Percentiles rank a stretch among this genome's conserved stretches.
phyloP scores from a whole-genome alignment of 129 eudicot species.

The Tagetes erecta region DNA sequence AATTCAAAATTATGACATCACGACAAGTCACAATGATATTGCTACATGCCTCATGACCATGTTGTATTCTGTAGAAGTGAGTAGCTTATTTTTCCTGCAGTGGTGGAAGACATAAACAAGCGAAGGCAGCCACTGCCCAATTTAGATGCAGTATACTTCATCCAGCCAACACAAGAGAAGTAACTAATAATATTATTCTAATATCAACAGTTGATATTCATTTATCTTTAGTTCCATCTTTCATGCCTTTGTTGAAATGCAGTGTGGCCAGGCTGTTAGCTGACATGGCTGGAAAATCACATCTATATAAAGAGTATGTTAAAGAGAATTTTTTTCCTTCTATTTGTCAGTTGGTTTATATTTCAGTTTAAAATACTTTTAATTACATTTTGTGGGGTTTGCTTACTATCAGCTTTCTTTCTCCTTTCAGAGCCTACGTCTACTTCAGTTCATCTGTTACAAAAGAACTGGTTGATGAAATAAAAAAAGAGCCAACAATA shows the following conservation, averaged over 20 bases:
- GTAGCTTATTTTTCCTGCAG: constrained; percentile 44
- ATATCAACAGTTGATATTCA: constrained; percentile 6
- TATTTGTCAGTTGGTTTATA: background rate
- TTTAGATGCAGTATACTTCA: constrained; percentile 94
- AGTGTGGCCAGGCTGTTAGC: constrained; percentile 67
- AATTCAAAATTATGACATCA: constrained; percentile 12
- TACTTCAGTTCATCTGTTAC: constrained; percentile 81
- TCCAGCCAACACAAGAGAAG: constrained; percentile 96
- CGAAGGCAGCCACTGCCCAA: constrained; percentile 86
- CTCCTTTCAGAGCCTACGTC: constrained; percentile 68
- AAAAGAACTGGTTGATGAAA: constrained; percentile 59
- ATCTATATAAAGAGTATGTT: constrained; percentile 82
- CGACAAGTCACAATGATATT: constrained; percentile 15
- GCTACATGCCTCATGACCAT: constrained; percentile 4
- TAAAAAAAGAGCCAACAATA: constrained; percentile 68
- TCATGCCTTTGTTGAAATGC: constrained; percentile 40
- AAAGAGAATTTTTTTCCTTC: background rate
- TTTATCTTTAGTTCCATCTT: constrained; percentile 10
- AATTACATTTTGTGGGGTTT: background rate
- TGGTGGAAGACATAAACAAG: constrained; percentile 91
- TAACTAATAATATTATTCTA: constrained; percentile 22
- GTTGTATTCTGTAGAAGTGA: constrained; percentile 13
- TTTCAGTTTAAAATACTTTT: background rate
- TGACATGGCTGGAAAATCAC: constrained; percentile 85
- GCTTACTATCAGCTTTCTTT: constrained; percentile 21